Base-by-base conservation (phyloP, 768 basidiomycete genomes). In the Boletus pseudopeckii region DNA sequence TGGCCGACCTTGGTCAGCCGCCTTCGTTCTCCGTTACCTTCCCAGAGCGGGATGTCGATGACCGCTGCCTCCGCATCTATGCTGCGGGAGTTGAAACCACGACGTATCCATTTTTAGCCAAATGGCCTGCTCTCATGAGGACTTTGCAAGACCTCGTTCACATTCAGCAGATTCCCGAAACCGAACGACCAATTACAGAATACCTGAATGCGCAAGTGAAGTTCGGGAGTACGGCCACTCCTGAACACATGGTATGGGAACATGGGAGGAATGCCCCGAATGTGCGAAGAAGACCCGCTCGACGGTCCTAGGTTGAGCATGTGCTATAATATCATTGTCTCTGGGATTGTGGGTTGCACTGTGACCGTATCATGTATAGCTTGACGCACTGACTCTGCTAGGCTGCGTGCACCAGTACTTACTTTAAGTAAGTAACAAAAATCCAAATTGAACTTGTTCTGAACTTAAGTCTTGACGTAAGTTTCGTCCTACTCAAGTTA, bases 11-110 rank as follows among this genome's bases (percentile, higher is more conserved):
- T 4, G 52, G 51, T 1, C 49, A 30, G 20, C 41, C 42, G 7
- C 8, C 48, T 0, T 20, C 20, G 15, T 48, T 61, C 41, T 54
- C 55, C 3, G 47, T 37, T 3, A 57, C 54, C 1, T 61, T 53
- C 8, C 45, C 52, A 0, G 46, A 24, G 20, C 42, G 43, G 1
- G 33, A 39, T 3, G 3, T n/a, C 1, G 11, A 33, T 3, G 60
- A 55, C n/a, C 52, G 39, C 7, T 63, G 60, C 24, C 38, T 62
- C 18, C 60, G 60, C 0, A 52, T 59, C 11, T 56, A 62, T 15
- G 57, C 60, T 4, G 22, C 40, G 0, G 60, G 60, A 0, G 20
- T 46, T 11, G 34, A 54, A 13, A 3, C 14, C 0, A 5, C 15
- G 3, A 59, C 52, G 1, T 63, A 59, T 39, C 50, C 47, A 1